phyloP scores from a whole-genome alignment of 2,329 filamentous ascomycete species.

The Didymosphaeria variabile region DNA sequence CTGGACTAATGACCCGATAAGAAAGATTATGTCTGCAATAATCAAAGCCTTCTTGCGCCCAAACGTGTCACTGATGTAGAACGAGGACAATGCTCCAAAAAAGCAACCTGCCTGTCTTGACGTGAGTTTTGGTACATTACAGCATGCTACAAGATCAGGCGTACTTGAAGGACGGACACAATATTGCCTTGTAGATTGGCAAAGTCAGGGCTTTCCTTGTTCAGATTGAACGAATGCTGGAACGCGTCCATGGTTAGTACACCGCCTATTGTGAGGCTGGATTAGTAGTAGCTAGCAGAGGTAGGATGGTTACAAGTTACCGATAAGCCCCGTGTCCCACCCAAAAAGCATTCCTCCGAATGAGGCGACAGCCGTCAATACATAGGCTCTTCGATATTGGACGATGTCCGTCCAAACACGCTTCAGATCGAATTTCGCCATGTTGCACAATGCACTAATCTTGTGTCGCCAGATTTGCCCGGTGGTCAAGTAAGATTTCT shows the following conservation, averaged over 20 bases:
- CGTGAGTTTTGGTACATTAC: not conserved
- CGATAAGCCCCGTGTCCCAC: conserved; percentile 50
- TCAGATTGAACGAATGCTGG: conserved; percentile 52
- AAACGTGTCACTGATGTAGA: conserved; percentile 54
- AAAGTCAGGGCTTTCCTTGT: conserved; percentile 43
- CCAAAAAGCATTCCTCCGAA: conserved; percentile 55
- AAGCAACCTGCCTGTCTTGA: conserved; percentile 51
- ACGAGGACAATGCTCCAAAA: conserved; percentile 54
- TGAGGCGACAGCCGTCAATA: conserved; percentile 53
- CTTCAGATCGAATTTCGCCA: conserved; percentile 44
- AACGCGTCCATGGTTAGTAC: conserved; percentile 56
- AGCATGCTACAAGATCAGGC: not conserved
- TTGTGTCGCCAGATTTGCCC: not conserved
- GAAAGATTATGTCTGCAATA: conserved; percentile 53
- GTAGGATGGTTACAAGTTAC: conserved; percentile 14
- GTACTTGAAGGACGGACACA: conserved; percentile 52
- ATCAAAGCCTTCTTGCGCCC: conserved; percentile 54
- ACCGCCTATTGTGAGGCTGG: conserved; percentile 41
- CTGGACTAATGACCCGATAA: conserved; percentile 54
- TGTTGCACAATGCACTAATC: conserved; percentile 20
- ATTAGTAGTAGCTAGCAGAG: conserved; percentile 8
- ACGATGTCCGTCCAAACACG: conserved; percentile 52
- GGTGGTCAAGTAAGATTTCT: not conserved
- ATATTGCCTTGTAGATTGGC: conserved; percentile 55
- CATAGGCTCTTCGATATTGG: conserved; percentile 51